These are phyloP conservation scores for Gossypium lobatum DNA, from an alignment of 441 rosid species.

Conservation along the genomic window DNA sequence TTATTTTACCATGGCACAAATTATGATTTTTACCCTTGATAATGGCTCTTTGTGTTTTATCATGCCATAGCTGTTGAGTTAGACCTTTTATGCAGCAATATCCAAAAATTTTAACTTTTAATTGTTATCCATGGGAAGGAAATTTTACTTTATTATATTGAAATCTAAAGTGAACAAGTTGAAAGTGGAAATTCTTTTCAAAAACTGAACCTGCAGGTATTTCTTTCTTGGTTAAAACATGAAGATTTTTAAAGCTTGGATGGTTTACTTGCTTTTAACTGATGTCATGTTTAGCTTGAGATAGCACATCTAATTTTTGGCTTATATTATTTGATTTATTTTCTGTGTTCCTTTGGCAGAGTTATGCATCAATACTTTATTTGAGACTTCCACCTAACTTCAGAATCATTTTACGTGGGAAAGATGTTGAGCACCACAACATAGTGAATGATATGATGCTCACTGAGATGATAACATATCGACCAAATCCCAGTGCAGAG, in stretches of 20 bases:
- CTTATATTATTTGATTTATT: neutral
- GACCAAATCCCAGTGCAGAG: conserved; percentile 52
- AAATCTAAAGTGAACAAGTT: too few species aligned
- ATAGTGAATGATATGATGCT: conserved; percentile 93
- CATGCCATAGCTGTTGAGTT: neutral
- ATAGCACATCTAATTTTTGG: neutral
- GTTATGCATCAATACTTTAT: conserved; percentile 85
- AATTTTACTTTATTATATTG: neutral
- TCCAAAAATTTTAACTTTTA: neutral
- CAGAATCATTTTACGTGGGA: conserved; percentile 84
- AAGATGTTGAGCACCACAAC: conserved; percentile 88
- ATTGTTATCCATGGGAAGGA: neutral
- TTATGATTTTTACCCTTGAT: neutral
- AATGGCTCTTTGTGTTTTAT: neutral
- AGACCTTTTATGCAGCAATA: neutral
- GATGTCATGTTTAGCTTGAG: neutral
- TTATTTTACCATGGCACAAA: neutral
- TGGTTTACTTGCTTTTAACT: too few species aligned
- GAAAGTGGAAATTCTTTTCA: too few species aligned
- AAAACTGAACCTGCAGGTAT: too few species aligned
- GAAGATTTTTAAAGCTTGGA: too few species aligned
- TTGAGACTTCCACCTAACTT: conserved; percentile 73
- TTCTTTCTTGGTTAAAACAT: too few species aligned
- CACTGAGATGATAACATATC: conserved; percentile 53
- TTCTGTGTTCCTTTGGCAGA: conserved; percentile 37